Conservation (phyloP, 257 asterid genomes). For the Solanum paucissectum region DNA sequence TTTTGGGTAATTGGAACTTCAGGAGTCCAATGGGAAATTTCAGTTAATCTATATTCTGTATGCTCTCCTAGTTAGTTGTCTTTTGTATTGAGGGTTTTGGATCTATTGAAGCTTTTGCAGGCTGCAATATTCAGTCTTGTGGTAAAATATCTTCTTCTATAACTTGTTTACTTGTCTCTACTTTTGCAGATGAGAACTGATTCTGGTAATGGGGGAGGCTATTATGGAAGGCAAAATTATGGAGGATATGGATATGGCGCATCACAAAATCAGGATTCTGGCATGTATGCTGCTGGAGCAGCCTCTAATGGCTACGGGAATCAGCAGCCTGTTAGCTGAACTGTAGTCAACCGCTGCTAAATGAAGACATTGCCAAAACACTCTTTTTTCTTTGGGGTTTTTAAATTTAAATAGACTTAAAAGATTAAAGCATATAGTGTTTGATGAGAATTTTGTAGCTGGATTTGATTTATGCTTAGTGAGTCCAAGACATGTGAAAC, state of each 20-base stretch:
- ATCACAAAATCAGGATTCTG: slow-evolving; percentile 20
- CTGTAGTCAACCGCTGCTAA: background rate
- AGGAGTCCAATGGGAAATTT: background rate
- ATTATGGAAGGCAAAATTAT: slow-evolving; percentile 60
- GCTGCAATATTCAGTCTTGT: background rate
- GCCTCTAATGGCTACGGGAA: slow-evolving; percentile 57
- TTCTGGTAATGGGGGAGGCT: slow-evolving; percentile 33
- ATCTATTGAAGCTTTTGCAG: background rate
- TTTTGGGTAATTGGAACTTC: background rate
- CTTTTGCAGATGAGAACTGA: slow-evolving; percentile 55
- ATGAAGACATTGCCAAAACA: slow-evolving; percentile 13
- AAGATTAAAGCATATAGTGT: background rate
- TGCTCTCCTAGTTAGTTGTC: background rate
- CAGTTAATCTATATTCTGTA: background rate
- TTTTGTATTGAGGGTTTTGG: background rate
- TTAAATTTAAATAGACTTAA: slow-evolving; percentile 14
- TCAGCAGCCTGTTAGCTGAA: slow-evolving; percentile 65
- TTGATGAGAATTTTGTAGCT: slow-evolving; percentile 2
- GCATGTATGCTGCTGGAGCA: slow-evolving; percentile 29
- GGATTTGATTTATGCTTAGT: background rate
- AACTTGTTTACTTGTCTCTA: background rate
- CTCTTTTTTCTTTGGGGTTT: slow-evolving; percentile 13
- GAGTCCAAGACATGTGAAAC: background rate
- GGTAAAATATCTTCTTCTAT: background rate
- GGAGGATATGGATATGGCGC: slow-evolving; percentile 56